Conservation (phyloP, 371 early-diverging fungal genomes). For the Rhizopus arrhizus region DNA sequence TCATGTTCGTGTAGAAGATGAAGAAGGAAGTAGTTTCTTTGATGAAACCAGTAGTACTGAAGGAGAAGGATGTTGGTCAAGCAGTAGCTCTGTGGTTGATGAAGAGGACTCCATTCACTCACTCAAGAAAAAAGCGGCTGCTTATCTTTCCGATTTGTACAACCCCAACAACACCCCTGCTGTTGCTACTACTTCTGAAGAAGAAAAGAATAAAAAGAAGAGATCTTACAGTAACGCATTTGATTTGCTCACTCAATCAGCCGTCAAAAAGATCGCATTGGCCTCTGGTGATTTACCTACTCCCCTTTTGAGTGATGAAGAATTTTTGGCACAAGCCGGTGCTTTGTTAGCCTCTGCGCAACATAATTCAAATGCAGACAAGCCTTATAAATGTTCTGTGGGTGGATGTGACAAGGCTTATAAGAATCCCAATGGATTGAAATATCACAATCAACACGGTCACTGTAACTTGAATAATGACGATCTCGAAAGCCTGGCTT, state of each 20-base stretch:
- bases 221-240: conserved; percentile 29
- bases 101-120: conserved; percentile 13
- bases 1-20: conserved; percentile 70
- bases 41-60: conserved; percentile 9
- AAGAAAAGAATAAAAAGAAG: conserved; percentile 19
- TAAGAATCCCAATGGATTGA: conserved; percentile 98
- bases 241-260: conserved; percentile 37
- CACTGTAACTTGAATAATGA: conserved; percentile 66
- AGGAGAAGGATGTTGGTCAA: conserved; percentile 17
- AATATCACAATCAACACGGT: conserved; percentile 90
- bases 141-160: conserved; percentile 30
- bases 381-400: conserved; percentile 82
- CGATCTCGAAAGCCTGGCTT: conserved; percentile 43
- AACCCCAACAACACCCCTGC: no score
- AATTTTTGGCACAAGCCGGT: conserved; percentile 47
- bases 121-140: conserved; percentile 36
- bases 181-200: no score
- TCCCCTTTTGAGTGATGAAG: conserved; percentile 42
- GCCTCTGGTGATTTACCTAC: conserved; percentile 25
- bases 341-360: conserved; percentile 40
- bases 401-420: conserved; percentile 90
- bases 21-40: conserved; percentile 56
- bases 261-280: conserved; percentile 36
- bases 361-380: conserved; percentile 50
- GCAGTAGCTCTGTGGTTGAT: conserved; percentile 1